Evolutionary conservation across 768 basidiomycete genomes (phyloP).

Genomic region (Hygrocybe punicea): DNA sequence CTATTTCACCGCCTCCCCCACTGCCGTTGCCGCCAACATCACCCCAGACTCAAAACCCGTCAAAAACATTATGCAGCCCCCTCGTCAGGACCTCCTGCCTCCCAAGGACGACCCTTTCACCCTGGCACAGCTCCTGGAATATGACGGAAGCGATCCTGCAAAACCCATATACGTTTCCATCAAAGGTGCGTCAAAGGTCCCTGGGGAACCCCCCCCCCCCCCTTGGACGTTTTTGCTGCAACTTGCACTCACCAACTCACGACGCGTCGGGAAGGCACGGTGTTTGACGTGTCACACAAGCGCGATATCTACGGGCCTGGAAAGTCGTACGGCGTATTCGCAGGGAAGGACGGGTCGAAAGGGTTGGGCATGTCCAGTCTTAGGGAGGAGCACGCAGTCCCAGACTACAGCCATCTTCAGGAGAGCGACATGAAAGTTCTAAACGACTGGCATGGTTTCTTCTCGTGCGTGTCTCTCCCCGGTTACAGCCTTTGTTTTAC

Average conservation of each 20-base stretch:
- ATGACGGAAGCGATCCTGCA: conserved; percentile 60
- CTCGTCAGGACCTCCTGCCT: conserved; percentile 55
- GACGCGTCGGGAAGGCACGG: conserved; percentile 51
- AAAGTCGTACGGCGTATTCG: conserved; percentile 77
- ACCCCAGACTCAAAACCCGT: conserved; percentile 26
- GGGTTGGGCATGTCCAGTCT: conserved; percentile 89
- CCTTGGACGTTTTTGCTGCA: background rate
- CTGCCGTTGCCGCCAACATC: too few relatives aligned
- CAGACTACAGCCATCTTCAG: conserved; percentile 77
- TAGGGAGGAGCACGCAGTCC: conserved; percentile 77
- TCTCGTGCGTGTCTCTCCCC: conserved; percentile 56
- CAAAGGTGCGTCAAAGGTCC: conserved; percentile 74
- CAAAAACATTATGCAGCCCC: conserved; percentile 72
- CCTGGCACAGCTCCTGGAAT: conserved; percentile 59
- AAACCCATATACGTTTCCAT: conserved; percentile 89
- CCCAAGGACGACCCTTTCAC: conserved; percentile 82
- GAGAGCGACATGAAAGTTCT: conserved; percentile 74
- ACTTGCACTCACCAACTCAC: background rate
- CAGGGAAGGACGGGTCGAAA: conserved; percentile 89
- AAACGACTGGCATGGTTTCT: conserved; percentile 88
- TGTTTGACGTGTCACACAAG: conserved; percentile 88
- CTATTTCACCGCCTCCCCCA: conserved; percentile 5
- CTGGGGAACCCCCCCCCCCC: too few relatives aligned
- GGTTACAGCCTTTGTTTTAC: conserved; percentile 2
- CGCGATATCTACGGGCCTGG: conserved; percentile 86